Base-by-base conservation (phyloP, 2,329 filamentous ascomycete genomes). In the Diatrype stigma region DNA sequence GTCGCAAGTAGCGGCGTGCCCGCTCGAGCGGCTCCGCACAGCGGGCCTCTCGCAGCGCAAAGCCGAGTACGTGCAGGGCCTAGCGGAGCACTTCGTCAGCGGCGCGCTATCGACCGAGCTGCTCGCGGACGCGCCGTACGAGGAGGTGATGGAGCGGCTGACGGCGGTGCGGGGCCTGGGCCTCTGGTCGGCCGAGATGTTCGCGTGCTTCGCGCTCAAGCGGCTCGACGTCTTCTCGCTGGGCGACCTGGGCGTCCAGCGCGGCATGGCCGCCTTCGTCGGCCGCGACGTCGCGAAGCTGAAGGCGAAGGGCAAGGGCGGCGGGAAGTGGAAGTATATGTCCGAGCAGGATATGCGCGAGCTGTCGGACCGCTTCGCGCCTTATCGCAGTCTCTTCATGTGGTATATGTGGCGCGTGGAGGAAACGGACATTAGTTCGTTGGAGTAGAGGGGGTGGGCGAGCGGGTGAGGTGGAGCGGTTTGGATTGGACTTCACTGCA, bases 281-380 rank as follows among this genome's bases (percentile, higher is more conserved):
- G 94, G 94, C 1, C 82, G 82, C 52, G 90, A 97, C 66, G 84
- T 97, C 21, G 82, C 76, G 44, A 96, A 93, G 71, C 73, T 96
- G 52, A 96, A 95, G 72, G 76, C 73, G 8, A 58, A 28, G 19
- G 34, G 26, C 34, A 89, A 84, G 57, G 85, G 84, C 23, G 86
- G 86, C 30, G 89, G 89, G 42, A 97, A 97, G 74, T 97, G 91
- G 87, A 97, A 97, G 75, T 99, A 97, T 69, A 96, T 97, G 91
- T 81, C 80, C 34, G 94, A 97, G 72, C 81, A 84, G 66, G 94
- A 97, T 54, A 97, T 99, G 94, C 67, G 87, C 54, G 88, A 91
- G 58, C 78, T 90, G 57, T 85, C 90, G 12, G 87, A 86, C 51
- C 83, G 78, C 64, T 99, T 96, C 68, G 79, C 80, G 51, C 94